Conservation (phyloP, 1,284 basidiomycete species). For the Boletus austroedulis region DNA sequence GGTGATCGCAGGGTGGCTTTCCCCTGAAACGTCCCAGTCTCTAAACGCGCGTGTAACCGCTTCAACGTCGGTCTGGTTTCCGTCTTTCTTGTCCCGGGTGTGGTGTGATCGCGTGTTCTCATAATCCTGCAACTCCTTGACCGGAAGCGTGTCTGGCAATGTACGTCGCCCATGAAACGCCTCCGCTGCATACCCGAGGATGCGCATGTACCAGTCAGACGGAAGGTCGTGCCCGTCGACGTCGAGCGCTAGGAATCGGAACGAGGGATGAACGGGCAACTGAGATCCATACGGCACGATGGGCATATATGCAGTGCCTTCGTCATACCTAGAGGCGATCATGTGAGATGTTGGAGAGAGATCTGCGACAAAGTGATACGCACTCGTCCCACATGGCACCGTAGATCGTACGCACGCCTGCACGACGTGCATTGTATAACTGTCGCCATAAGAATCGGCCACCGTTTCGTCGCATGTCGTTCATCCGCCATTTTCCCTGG, state of each 20-base stretch:
- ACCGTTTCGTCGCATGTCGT: slow-evolving; percentile 62
- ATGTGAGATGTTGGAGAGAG: not conserved
- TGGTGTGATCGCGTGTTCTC: slow-evolving; percentile 62
- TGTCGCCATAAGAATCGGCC: slow-evolving; percentile 76
- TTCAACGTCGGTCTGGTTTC: slow-evolving; percentile 1
- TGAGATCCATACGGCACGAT: slow-evolving; percentile 54
- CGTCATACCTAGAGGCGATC: slow-evolving; percentile 57
- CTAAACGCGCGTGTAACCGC: slow-evolving; percentile 14
- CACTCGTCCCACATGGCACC: slow-evolving; percentile 85
- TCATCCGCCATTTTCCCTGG: slow-evolving; percentile 63
- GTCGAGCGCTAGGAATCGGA: slow-evolving; percentile 64
- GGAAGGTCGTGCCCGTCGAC: slow-evolving; percentile 70
- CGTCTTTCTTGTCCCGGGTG: slow-evolving; percentile 33
- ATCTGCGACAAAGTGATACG: slow-evolving; percentile 29
- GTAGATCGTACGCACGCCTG: slow-evolving; percentile 65
- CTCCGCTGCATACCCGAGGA: slow-evolving; percentile 69
- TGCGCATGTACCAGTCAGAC: slow-evolving; percentile 79
- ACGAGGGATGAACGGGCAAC: slow-evolving; percentile 55
- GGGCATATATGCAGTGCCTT: slow-evolving; percentile 75
- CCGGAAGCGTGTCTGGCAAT: slow-evolving; percentile 62
- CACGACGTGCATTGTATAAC: slow-evolving; percentile 58
- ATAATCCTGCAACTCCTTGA: slow-evolving; percentile 71
- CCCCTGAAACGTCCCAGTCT: slow-evolving; percentile 14
- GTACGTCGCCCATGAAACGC: slow-evolving; percentile 58
- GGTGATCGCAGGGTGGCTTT: slow-evolving; percentile 25